Base-by-base conservation (phyloP, 371 early-diverging fungal species). In the Mortierella sp. region DNA sequence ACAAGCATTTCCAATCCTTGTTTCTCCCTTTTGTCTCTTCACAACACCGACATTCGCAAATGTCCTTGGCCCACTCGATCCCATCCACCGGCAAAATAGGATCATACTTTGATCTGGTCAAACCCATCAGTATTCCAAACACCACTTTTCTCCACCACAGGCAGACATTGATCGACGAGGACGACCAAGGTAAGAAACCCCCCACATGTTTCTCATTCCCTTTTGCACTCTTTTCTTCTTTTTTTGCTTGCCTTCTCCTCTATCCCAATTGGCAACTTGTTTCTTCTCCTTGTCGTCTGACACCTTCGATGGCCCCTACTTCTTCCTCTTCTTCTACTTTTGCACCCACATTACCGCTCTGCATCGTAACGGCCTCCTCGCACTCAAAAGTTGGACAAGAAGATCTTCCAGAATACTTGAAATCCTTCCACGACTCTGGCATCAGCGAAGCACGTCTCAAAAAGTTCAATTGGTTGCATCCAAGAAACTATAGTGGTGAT, bases 391-490 rank as follows among this genome's bases (percentile, higher is more conserved):
- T 28, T 25, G 47, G 57, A 6, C 19, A 25, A 0, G 52, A 51
- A 16, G 24, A 28, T 4, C 37, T 67, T 0, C 73, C 73, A 41
- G 63, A 61, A 19, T 66, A 67, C 40, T 44, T 73, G 0, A 53
- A 67, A 21, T 56, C 55, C 3, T 73, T 73, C 46, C 57, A 67
- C 0, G 67, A 57, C 39, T 45, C 60, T 14, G 74, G 74, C 7
- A 56, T 73, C n/a, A 67, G 74, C 13, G 60, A 59, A 6, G 53
- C 63, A 0, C 17, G 74, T 21, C 49, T 73, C 14, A 55, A 53
- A 41, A 63, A 47, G 27, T 73, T 73, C 45, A 63, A 55, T 10
- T 73, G 74, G 74, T 53, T 67, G 1, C 63, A 73, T 22, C 74
- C 74, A 31, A 62, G 53, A 45, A 58, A 67, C 54, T 73, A 73